Evolutionary conservation across 192 early-diverging fungal species (phyloP).

Genomic region (Coemansia sp.): DNA sequence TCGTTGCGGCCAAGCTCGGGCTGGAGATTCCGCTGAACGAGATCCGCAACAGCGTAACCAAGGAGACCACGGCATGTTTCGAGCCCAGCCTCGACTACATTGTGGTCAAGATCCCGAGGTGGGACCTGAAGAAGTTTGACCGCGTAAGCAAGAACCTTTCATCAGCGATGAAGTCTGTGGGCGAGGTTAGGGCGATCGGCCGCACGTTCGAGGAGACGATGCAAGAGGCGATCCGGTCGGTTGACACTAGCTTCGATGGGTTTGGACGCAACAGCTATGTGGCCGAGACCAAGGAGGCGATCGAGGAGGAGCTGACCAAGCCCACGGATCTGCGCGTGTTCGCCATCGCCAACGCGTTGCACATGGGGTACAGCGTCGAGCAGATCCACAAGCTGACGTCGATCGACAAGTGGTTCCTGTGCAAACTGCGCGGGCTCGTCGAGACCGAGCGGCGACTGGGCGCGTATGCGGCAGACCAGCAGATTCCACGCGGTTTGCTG

Average conservation of each 20-base stretch:
- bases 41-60: constrained; percentile 93
- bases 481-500: constrained; percentile 62
- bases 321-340: constrained; percentile 95
- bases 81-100: constrained; percentile 95
- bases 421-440: constrained; percentile 87
- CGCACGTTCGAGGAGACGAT: constrained; percentile 97
- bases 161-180: constrained; percentile 96
- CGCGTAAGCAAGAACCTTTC: constrained; percentile 85
- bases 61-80: constrained; percentile 94
- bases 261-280: constrained; percentile 74
- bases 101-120: constrained; percentile 81
- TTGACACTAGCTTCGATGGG: constrained; percentile 83
- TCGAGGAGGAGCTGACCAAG: constrained; percentile 85
- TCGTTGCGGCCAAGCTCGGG: constrained; percentile 96
- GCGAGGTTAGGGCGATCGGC: constrained; percentile 98
- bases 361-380: constrained; percentile 90
- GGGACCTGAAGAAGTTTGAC: constrained; percentile 97
- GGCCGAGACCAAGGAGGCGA: constrained; percentile 57
- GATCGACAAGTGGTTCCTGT: constrained; percentile 98
- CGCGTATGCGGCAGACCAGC: constrained; percentile 46
- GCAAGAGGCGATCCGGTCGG: constrained; percentile 92
- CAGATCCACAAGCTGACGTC: constrained; percentile 85
- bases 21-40: constrained; percentile 89
- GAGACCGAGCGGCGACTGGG: constrained; percentile 71
- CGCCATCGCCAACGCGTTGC: constrained; percentile 93